Evolutionary conservation across 108 stramenopile genomes (phyloP).

Genomic region (Craspedostauros australis): DNA sequence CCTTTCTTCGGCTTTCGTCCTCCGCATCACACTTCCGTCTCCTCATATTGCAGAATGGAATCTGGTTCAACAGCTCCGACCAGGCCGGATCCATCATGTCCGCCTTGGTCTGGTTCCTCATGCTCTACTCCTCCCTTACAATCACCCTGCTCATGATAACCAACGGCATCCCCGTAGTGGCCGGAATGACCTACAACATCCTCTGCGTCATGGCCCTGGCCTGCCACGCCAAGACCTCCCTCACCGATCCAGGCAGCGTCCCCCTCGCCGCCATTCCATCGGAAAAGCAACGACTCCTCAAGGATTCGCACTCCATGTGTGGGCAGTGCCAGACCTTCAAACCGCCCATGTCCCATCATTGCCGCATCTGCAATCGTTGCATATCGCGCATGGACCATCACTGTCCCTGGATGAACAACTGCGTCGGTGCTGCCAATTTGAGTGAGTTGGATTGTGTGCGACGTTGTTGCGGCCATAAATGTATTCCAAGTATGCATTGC

Average conservation of each 20-base stretch:
- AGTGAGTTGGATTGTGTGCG: slow-evolving; percentile 4
- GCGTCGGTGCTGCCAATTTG: slow-evolving; percentile 67
- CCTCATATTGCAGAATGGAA: slow-evolving; percentile 44
- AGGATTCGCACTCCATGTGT: slow-evolving; percentile 63
- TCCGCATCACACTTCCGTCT: neutral
- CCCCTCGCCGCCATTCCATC: slow-evolving; percentile 65
- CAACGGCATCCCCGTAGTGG: slow-evolving; percentile 41
- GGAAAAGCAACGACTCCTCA: slow-evolving; percentile 44
- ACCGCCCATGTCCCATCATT: slow-evolving; percentile 90
- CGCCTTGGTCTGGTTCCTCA: slow-evolving; percentile 48
- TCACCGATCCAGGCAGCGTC: slow-evolving; percentile 91
- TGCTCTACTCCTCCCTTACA: slow-evolving; percentile 59
- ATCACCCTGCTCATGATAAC: slow-evolving; percentile 52
- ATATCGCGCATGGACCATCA: slow-evolving; percentile 94
- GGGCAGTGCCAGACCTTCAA: slow-evolving; percentile 88
- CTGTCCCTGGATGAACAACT: slow-evolving; percentile 97
- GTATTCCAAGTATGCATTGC: neutral
- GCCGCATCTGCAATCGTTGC: slow-evolving; percentile 93
- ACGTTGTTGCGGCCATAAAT: neutral
- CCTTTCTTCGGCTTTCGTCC: neutral
- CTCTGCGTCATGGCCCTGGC: slow-evolving; percentile 57
- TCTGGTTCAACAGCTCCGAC: slow-evolving; percentile 67
- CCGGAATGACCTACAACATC: slow-evolving; percentile 49
- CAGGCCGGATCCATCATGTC: slow-evolving; percentile 69
- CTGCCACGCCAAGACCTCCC: slow-evolving; percentile 65